Conservation (phyloP, 2,329 filamentous ascomycete genomes). For the Fusarium bactridioides region DNA sequence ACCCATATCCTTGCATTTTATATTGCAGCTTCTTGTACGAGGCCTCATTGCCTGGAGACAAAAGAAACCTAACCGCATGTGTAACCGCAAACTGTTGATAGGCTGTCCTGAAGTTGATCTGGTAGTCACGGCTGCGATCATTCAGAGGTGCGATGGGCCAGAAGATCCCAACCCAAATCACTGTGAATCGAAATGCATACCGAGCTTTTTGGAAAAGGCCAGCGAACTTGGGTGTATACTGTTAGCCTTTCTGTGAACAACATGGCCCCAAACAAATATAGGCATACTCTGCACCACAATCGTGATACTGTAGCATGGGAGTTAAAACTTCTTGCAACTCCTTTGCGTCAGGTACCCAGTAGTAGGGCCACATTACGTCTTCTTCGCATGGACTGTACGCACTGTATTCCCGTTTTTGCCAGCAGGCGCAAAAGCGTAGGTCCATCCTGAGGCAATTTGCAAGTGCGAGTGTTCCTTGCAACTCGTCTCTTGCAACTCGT, state of each 20-base stretch:
- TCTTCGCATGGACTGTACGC: neutral
- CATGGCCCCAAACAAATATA: neutral
- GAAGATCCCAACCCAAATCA: too few relatives aligned
- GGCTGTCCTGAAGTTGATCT: too few relatives aligned
- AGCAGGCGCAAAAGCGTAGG: rapidly evolving
- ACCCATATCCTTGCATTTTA: neutral
- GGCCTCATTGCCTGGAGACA: neutral
- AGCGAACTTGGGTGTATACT: neutral
- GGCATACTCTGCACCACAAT: conserved; percentile 2
- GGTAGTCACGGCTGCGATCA: rapidly evolving
- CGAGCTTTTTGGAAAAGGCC: neutral
- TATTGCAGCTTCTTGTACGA: neutral
- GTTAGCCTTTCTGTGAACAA: too few relatives aligned
- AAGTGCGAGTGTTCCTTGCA: neutral
- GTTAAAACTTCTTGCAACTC: neutral
- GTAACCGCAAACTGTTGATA: neutral
- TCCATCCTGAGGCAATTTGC: neutral
- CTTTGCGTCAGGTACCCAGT: too few relatives aligned
- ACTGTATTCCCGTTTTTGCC: neutral
- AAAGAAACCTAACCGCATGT: neutral
- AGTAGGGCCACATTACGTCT: rapidly evolving
- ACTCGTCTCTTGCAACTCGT: neutral
- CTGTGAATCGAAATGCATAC: neutral
- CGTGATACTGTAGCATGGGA: neutral
- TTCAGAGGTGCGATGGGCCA: rapidly evolving